phyloP scores from a whole-genome alignment of 176 grass and related monocot species.

The Zoysia pacifica region DNA sequence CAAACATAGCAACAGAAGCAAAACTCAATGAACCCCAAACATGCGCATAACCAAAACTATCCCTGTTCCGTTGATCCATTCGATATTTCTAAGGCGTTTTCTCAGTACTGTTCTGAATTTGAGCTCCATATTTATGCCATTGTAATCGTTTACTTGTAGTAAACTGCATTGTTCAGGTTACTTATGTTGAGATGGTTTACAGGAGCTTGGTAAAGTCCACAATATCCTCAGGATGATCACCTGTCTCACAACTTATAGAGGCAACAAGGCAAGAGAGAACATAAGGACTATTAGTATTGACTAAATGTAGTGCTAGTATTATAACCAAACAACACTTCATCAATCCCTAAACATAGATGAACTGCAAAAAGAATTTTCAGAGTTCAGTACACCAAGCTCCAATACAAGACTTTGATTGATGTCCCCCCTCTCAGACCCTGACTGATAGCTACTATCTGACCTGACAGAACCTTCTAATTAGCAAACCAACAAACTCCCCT shows the following conservation, averaged over 20 bases:
- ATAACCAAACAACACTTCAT: constrained; percentile 56
- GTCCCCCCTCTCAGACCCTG: constrained; percentile 50
- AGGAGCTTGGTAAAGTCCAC: too few species aligned
- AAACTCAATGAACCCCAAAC: too few species aligned
- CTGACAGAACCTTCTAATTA: constrained; percentile 57
- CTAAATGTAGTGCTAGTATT: constrained; percentile 41
- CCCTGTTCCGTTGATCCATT: background rate
- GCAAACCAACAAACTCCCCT: constrained; percentile 51
- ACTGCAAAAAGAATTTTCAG: constrained; percentile 89
- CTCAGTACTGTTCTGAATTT: background rate
- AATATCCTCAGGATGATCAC: constrained; percentile 15
- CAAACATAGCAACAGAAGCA: too few species aligned
- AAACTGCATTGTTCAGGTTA: background rate
- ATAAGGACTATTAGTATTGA: constrained; percentile 22
- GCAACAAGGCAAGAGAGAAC: constrained; percentile 23
- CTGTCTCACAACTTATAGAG: constrained; percentile 17
- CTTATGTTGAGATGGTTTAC: too few species aligned
- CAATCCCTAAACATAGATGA: constrained; percentile 70
- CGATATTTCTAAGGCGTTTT: background rate
- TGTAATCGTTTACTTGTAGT: too few species aligned
- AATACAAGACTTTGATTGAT: constrained; percentile 67
- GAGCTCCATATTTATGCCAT: background rate
- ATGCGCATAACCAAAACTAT: background rate
- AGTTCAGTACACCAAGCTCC: constrained; percentile 65
- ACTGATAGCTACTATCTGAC: constrained; percentile 54